Evolutionary conservation across 345 rosid genomes (phyloP).

Genomic region (Bruguiera sexangula): DNA sequence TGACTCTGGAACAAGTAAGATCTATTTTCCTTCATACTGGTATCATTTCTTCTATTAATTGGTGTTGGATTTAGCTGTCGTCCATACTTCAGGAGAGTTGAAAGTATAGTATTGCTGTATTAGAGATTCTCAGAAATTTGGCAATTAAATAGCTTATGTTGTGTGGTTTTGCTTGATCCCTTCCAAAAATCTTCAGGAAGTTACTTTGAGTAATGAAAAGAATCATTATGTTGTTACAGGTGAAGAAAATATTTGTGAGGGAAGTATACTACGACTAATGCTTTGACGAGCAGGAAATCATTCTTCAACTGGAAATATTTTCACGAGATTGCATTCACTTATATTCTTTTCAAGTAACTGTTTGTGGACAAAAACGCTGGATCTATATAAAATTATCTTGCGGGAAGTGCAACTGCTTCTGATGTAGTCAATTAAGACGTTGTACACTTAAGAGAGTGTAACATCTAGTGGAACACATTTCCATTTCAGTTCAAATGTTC

Average conservation of each 20-base stretch:
- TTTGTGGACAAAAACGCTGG: neutral
- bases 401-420: neutral
- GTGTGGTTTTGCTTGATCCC: neutral
- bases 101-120: neutral
- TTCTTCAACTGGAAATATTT: neutral
- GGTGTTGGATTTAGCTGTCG: neutral
- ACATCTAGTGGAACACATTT: too few species aligned
- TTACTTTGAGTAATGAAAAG: neutral
- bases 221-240: slow-evolving; percentile 41
- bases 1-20: slow-evolving; percentile 88
- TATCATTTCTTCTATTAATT: neutral
- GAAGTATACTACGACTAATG: slow-evolving; percentile 55
- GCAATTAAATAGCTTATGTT: too few species aligned
- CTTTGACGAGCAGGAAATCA: slow-evolving; percentile 6
- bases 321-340: neutral
- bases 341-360: slow-evolving; percentile 9
- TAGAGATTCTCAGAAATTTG: neutral
- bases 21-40: neutral
- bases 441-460: too few species aligned
- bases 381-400: slow-evolving; percentile 9
- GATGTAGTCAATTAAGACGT: too few species aligned
- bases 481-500: too few species aligned
- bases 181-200: neutral
- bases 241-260: slow-evolving; percentile 56
- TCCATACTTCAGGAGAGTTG: neutral